These are phyloP conservation scores for Erysimum cheiri DNA, from an alignment of 441 rosid species.

Conservation along the genomic window DNA sequence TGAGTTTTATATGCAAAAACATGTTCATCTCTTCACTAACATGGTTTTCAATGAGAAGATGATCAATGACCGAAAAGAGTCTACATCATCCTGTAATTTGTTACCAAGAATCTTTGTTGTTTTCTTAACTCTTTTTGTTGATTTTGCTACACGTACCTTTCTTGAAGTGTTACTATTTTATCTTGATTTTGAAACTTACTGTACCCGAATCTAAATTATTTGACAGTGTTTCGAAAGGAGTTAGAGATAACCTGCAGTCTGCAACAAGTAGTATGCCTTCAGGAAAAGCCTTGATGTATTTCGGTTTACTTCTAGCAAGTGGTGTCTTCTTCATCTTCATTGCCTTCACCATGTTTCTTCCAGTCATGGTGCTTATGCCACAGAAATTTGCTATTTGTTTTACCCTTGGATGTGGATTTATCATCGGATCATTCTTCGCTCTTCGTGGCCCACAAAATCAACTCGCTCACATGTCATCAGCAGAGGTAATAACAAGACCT, in stretches of 20 bases:
- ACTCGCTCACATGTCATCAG: constrained; percentile 69
- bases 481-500: constrained; percentile 51
- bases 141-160: too few relatives aligned
- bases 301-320: constrained; percentile 67
- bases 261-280: constrained; percentile 75
- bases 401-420: constrained; percentile 73
- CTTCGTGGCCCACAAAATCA: constrained; percentile 73
- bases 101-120: not conserved
- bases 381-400: constrained; percentile 82
- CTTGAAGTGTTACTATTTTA: not conserved
- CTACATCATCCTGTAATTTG: not conserved
- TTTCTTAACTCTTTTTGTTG: too few relatives aligned
- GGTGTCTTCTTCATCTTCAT: constrained; percentile 73
- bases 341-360: constrained; percentile 80
- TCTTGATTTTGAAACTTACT: constrained; percentile 19
- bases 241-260: constrained; percentile 66
- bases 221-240: constrained; percentile 72
- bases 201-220: constrained; percentile 2
- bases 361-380: constrained; percentile 79
- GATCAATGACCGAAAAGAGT: not conserved
- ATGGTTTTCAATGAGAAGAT: not conserved
- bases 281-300: constrained; percentile 74
- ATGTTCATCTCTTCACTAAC: not conserved
- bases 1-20: not conserved
- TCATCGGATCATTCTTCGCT: constrained; percentile 73